These are phyloP conservation scores for Boeremia exigua DNA, from an alignment of 2,329 filamentous ascomycete species.

Conservation along the genomic window DNA sequence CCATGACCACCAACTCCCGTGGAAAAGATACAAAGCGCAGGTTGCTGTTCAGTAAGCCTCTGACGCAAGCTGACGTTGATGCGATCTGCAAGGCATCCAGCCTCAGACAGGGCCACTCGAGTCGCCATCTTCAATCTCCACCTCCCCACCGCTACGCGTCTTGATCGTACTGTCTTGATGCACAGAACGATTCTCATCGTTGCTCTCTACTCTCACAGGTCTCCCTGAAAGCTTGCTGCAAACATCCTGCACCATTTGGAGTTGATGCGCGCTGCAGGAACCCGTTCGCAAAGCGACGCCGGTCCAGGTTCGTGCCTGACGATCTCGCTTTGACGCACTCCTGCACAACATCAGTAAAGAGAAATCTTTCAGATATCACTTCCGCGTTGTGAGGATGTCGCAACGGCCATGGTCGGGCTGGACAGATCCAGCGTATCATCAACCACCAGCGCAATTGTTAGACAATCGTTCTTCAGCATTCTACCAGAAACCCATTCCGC, in stretches of 20 bases:
- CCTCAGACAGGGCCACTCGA: conserved; percentile 1
- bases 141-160: conserved; percentile 1
- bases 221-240: not conserved
- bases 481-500: conserved; percentile 2
- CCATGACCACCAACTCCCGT: conserved; percentile 1
- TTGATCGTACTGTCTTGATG: not conserved
- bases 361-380: not conserved
- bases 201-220: not conserved
- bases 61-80: conserved; percentile 9
- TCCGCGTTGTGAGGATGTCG: not conserved
- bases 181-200: not conserved
- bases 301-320: not conserved
- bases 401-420: conserved; percentile 14
- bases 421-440: conserved; percentile 18
- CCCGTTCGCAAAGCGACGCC: not conserved
- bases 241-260: not conserved
- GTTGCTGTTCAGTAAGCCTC: not conserved
- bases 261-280: not conserved
- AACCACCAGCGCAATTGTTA: conserved; percentile 7
- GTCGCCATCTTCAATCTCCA: not conserved
- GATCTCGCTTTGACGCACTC: not conserved
- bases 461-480: conserved; percentile 19
- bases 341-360: not conserved
- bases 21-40: not conserved
- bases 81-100: conserved; percentile 22